Percentiles rank a stretch among this genome's conserved stretches.
Conservation (phyloP, 805 yeast genomes). For the Kuraishia piskuri region DNA sequence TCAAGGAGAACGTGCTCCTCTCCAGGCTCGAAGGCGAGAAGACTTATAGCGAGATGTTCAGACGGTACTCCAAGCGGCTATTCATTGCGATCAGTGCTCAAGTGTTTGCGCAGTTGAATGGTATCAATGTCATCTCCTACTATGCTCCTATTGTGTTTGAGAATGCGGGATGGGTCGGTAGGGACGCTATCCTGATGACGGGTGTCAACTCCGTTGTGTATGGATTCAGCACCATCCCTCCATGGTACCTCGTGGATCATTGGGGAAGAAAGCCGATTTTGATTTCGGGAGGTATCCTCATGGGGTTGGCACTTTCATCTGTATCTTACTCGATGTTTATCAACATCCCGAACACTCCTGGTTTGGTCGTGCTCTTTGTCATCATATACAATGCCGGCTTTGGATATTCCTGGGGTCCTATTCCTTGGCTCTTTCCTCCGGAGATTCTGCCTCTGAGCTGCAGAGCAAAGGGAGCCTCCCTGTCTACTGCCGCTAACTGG, state of each 20-base stretch:
- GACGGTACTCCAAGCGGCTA: constrained; percentile 66
- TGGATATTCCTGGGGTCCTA: constrained; percentile 92
- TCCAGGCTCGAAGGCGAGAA: constrained; percentile 77
- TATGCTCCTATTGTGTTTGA: constrained; percentile 93
- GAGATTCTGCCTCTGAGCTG: constrained; percentile 81
- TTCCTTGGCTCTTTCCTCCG: constrained; percentile 85
- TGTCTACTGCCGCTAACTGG: constrained; percentile 92
- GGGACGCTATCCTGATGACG: constrained; percentile 84
- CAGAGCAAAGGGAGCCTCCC: constrained; percentile 83
- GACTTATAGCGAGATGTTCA: constrained; percentile 68
- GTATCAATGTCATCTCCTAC: constrained; percentile 87
- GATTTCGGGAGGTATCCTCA: constrained; percentile 66
- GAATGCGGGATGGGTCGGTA: constrained; percentile 90
- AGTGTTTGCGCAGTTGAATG: constrained; percentile 88
- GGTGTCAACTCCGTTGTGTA: constrained; percentile 66
- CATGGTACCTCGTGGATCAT: constrained; percentile 83
- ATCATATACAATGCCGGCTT: constrained; percentile 75
- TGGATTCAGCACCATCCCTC: constrained; percentile 60
- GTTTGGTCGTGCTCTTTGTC: constrained; percentile 66
- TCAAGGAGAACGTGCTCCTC: constrained; percentile 71
- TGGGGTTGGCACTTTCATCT: constrained; percentile 61
- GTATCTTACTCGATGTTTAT: constrained; percentile 56
- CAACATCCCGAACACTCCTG: constrained; percentile 45
- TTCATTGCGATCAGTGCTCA: constrained; percentile 87
- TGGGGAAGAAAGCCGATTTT: constrained; percentile 92